These are phyloP conservation scores for Spirogloea muscicola DNA, from an alignment of 139 green algal genomes.

Conservation along the genomic window DNA sequence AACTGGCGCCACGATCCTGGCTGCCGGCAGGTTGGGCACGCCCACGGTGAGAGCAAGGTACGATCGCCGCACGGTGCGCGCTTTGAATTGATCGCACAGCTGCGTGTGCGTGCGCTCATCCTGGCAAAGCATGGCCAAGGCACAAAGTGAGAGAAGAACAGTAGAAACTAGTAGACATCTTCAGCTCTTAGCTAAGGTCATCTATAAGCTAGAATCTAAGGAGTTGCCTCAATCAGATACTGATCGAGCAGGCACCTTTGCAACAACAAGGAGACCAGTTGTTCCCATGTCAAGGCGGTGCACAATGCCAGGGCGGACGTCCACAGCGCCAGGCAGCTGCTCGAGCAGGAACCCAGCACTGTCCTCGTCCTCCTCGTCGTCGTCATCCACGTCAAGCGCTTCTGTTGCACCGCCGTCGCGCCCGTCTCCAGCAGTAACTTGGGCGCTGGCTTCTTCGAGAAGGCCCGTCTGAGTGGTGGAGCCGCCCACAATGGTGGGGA, in stretches of 20 bases:
- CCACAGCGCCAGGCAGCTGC: no score
- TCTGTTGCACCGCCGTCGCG: not conserved
- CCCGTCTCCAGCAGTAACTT: slow-evolving; percentile 7
- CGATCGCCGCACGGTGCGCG: slow-evolving; percentile 63
- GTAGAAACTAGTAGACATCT: no score
- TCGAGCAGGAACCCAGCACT: no score
- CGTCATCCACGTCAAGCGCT: not conserved
- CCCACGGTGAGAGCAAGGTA: slow-evolving; percentile 63
- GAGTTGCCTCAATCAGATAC: no score
- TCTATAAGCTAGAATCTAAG: no score
- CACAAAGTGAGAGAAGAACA: not conserved
- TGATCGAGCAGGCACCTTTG: slow-evolving; percentile 78
- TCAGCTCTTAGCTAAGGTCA: no score
- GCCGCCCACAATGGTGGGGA: slow-evolving; percentile 61
- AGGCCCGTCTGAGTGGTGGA: no score
- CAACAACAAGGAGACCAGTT: slow-evolving; percentile 79
- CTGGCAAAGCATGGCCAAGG: not conserved
- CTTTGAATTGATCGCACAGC: slow-evolving; percentile 76
- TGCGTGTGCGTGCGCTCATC: slow-evolving; percentile 4
- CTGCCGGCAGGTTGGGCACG: no score
- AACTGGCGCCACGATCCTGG: slow-evolving; percentile 44
- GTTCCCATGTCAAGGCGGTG: slow-evolving; percentile 86
- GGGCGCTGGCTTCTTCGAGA: no score
- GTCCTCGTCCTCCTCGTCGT: slow-evolving; percentile 13
- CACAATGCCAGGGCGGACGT: slow-evolving; percentile 90